Base-by-base conservation (phyloP, 805 yeast species). In the Pichia kluyveri region DNA sequence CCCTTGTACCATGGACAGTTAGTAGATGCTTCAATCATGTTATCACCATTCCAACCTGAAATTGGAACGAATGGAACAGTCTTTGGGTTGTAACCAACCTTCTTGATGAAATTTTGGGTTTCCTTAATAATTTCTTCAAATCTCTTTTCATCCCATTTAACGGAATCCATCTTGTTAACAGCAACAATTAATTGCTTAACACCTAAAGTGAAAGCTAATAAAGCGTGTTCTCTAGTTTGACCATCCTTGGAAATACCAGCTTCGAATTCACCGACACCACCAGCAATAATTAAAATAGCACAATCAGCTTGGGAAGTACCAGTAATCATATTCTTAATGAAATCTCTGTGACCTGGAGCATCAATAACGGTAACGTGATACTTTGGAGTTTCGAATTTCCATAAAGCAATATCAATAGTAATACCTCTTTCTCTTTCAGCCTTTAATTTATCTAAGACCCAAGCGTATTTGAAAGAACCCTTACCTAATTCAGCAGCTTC, bases 381-480 rank as follows among this genome's bases (percentile, higher is more conserved):
- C 72, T 82, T 84, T 65, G 89, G 88, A 70, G 95, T 86, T 76
- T 85, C 91, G 82, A 87, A 86, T 76, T 84, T 83, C 84, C 95
- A 84, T 67, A 86, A 79, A 72, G 95, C 91, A 62, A 87, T 86
- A 72, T 87, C 95, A 66, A 87, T 87, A 70, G 96, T 87, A 79
- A 87, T 87, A 84, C 96, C 96, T 79, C 96, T 85, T 74, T 85
- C 91, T 75, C 96, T 83, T 79, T 88, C 96, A 69, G 95, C 95
- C 85, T 86, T 85, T 63, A 88, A 79, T 75, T 87, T 87, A 80
- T 88, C 96, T 73, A 88, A 80, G 64, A 88, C 95, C 96, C 96
- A 87, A 66, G 96, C 96, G 85, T 87, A 85, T 77, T 88, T 87
- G 88, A 88, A 89, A 69, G 96, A 88, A 75, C 95, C 93, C 82